Evolutionary conservation across 2,329 filamentous ascomycete species (phyloP).

Genomic region (Penicillium aurantiogriseum): DNA sequence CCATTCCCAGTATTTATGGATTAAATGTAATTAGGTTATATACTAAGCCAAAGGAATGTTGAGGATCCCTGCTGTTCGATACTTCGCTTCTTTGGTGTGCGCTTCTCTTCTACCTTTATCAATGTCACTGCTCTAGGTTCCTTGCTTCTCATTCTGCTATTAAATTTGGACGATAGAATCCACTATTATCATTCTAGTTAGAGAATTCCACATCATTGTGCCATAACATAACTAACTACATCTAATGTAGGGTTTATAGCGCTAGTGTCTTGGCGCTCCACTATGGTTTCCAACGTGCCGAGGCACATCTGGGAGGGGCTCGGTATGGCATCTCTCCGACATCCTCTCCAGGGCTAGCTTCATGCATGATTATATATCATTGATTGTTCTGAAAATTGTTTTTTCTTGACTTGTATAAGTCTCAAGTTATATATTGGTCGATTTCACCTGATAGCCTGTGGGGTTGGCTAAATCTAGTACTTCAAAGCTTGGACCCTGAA

Average conservation of each 20-base stretch:
- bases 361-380: neutral
- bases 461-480: constrained; percentile 6
- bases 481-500: neutral
- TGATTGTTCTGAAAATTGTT: neutral
- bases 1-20: no score
- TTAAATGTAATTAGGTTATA: no score
- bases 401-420: neutral
- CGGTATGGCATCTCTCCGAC: neutral
- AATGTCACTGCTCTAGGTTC: no score
- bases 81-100: no score
- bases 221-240: no score
- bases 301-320: neutral
- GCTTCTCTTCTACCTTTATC: no score
- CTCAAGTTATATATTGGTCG: neutral
- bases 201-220: no score
- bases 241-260: neutral
- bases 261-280: neutral
- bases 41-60: no score
- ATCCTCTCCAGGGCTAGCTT: neutral
- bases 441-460: constrained; percentile 1
- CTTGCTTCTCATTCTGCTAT: no score
- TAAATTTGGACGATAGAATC: no score
- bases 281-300: neutral
- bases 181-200: no score
- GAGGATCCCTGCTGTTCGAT: no score